phyloP scores from a whole-genome alignment of 1,284 basidiomycete genomes.

The Trichosporon coremiiforme region DNA sequence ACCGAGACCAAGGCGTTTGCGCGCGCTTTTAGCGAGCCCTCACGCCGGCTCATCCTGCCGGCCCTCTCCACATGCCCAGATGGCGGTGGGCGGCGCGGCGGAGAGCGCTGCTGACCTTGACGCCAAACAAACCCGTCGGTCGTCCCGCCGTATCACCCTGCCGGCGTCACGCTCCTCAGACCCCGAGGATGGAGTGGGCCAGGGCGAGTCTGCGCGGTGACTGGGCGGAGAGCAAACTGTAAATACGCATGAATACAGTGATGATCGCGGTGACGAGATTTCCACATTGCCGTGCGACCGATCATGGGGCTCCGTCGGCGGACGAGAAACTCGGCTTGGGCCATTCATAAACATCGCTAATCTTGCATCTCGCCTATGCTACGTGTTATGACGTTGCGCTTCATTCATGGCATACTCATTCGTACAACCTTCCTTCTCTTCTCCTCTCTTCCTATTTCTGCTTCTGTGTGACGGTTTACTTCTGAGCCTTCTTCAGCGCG shows the following conservation, averaged over 20 bases:
- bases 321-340: neutral
- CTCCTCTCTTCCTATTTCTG: neutral
- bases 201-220: neutral
- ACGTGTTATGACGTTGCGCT: neutral
- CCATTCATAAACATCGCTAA: constrained; percentile 1
- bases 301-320: neutral
- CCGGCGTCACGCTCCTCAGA: neutral
- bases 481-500: constrained; percentile 41
- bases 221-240: neutral
- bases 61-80: neutral
- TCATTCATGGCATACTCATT: neutral
- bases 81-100: no score
- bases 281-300: neutral
- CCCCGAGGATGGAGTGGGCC: neutral
- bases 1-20: neutral
- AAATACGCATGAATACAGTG: neutral
- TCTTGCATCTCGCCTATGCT: neutral
- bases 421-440: neutral
- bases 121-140: neutral
- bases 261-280: neutral
- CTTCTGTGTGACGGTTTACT: neutral
- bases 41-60: neutral
- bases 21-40: neutral
- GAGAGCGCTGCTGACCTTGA: neutral
- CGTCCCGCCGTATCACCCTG: neutral